Evolutionary conservation across 495 filamentous ascomycete genomes (phyloP).

Genomic region (Penicillium subrubescens): DNA sequence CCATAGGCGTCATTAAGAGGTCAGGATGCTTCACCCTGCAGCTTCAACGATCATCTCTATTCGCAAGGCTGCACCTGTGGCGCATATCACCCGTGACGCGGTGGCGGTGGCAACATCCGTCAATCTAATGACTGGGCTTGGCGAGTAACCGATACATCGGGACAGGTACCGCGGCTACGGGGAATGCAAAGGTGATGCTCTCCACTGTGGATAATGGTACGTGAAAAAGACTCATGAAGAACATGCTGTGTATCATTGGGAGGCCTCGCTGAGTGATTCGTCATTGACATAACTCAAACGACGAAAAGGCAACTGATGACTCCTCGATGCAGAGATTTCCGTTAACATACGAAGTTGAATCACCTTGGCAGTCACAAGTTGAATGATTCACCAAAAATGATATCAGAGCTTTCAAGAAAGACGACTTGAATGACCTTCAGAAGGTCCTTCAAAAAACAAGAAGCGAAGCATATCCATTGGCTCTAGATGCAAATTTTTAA

Average conservation of each 20-base stretch:
- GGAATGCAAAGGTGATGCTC: background rate
- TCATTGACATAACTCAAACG: background rate
- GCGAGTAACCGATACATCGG: background rate
- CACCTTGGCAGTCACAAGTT: too few relatives aligned
- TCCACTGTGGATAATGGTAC: background rate
- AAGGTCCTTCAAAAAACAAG: too few relatives aligned
- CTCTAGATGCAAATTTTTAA: too few relatives aligned
- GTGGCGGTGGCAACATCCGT: conserved; percentile 11
- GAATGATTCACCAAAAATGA: too few relatives aligned
- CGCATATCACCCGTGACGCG: conserved; percentile 5
- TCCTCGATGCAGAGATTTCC: background rate
- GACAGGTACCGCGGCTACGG: background rate
- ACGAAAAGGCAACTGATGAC: background rate
- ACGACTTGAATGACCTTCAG: too few relatives aligned
- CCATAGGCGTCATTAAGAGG: conserved; percentile 13
- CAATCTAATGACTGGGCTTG: background rate
- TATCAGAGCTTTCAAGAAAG: too few relatives aligned
- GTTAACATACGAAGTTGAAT: background rate
- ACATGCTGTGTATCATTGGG: background rate
- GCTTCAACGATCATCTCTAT: background rate
- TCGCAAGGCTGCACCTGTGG: background rate
- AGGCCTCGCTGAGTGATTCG: background rate
- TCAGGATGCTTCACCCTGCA: background rate
- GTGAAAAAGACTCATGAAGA: background rate
- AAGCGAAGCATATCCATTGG: too few relatives aligned